A percentile compares a stretch with the other conserved stretches of the same genome.
phyloP scores from a whole-genome alignment of 805 yeast species.

The Zygosaccharomyces bailii region DNA sequence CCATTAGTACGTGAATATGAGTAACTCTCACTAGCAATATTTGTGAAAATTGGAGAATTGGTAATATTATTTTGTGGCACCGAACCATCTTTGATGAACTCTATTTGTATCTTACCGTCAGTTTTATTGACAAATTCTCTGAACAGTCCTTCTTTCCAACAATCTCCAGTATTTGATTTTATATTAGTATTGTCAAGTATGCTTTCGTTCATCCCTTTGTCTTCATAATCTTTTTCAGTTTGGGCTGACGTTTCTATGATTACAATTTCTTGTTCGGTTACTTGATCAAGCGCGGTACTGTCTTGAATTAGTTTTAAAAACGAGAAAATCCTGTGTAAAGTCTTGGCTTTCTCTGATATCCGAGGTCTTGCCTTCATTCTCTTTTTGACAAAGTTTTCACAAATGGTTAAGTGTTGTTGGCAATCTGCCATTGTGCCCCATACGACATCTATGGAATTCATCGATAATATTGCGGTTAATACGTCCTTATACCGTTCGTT shows the following conservation, averaged over 20 bases:
- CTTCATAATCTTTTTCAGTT: constrained; percentile 16
- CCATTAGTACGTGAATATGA: constrained; percentile 35
- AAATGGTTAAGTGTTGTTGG: constrained; percentile 66
- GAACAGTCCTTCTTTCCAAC: constrained; percentile 16
- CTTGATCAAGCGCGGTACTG: constrained; percentile 48
- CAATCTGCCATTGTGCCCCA: constrained; percentile 92
- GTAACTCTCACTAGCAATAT: constrained; percentile 40
- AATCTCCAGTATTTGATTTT: not conserved
- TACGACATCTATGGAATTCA: constrained; percentile 84
- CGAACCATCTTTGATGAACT: constrained; percentile 26
- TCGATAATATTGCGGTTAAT: constrained; percentile 73
- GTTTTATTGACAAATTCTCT: constrained; percentile 40
- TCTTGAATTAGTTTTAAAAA: constrained; percentile 74
- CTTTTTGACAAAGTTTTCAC: constrained; percentile 68
- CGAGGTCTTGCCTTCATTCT: constrained; percentile 64
- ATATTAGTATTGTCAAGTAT: not conserved
- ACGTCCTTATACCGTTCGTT: constrained; percentile 78
- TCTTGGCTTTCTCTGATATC: constrained; percentile 69
- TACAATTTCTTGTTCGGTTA: constrained; percentile 29
- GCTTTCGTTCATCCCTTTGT: not conserved
- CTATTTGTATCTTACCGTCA: constrained; percentile 48
- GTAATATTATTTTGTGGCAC: constrained; percentile 1
- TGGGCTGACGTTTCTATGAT: constrained; percentile 6
- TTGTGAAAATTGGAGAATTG: constrained; percentile 40
- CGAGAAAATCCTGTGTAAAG: constrained; percentile 74